Evolutionary conservation across 306 rosid genomes (phyloP).

Genomic region (Cucumis cinereus): DNA sequence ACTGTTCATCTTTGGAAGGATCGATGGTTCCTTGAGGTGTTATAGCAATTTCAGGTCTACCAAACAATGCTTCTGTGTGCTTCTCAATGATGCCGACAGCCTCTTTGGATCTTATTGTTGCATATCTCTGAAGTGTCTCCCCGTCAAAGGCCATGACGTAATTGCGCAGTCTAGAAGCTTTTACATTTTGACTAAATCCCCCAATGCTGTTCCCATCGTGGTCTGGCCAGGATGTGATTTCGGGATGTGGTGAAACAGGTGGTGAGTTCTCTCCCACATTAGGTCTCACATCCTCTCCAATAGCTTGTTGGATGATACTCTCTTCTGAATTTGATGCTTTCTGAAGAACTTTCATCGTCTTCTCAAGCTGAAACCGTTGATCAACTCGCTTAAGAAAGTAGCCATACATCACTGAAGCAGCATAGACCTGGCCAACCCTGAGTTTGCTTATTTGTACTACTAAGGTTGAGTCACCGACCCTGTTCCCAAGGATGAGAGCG

Average conservation of each 20-base stretch:
- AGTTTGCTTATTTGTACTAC: constrained; percentile 76
- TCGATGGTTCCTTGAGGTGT: constrained; percentile 52
- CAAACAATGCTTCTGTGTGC: constrained; percentile 90
- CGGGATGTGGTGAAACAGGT: constrained; percentile 38
- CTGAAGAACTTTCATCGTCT: constrained; percentile 74
- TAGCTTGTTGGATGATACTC: constrained; percentile 17
- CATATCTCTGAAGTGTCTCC: constrained; percentile 80
- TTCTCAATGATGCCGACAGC: constrained; percentile 75
- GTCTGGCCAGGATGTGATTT: constrained; percentile 40
- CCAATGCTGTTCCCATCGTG: constrained; percentile 25
- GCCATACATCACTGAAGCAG: constrained; percentile 88
- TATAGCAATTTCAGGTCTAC: constrained; percentile 57
- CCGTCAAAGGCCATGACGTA: constrained; percentile 87
- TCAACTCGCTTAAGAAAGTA: constrained; percentile 86
- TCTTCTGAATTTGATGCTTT: constrained; percentile 25
- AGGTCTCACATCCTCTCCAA: constrained; percentile 21
- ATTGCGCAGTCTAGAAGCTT: constrained; percentile 47
- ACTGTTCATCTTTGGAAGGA: constrained; percentile 49
- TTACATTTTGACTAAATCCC: constrained; percentile 24
- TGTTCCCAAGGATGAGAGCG: constrained; percentile 61
- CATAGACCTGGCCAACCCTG: constrained; percentile 86
- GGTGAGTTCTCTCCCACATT: constrained; percentile 17
- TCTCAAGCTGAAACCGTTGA: constrained; percentile 91
- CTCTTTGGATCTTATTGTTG: constrained; percentile 80
- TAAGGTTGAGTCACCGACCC: constrained; percentile 44